These are phyloP conservation scores for Soucietia sequanensis DNA, from an alignment of 805 yeast species.

Conservation along the genomic window DNA sequence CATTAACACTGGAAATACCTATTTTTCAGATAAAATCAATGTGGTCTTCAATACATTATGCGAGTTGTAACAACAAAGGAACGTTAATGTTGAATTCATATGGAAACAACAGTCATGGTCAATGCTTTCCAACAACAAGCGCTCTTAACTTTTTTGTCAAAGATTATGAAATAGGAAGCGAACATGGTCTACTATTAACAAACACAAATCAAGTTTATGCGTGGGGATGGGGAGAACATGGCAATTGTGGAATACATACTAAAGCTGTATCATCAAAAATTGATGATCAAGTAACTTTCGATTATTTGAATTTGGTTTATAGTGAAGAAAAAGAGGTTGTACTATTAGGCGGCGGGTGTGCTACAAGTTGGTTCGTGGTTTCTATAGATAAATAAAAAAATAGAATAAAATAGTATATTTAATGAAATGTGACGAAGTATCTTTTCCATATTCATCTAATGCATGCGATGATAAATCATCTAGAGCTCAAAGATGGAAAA, in stretches of 20 bases:
- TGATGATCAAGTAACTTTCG: conserved; percentile 32
- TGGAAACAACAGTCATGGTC: conserved; percentile 82
- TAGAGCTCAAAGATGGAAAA: conserved; percentile 67
- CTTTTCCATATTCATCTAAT: conserved; percentile 81
- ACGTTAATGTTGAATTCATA: conserved; percentile 36
- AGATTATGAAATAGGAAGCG: conserved; percentile 67
- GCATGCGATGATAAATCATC: conserved; percentile 22
- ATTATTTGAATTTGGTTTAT: conserved; percentile 34
- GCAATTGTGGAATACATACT: conserved; percentile 69
- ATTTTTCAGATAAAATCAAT: conserved; percentile 37
- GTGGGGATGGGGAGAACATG: conserved; percentile 99
- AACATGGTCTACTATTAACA: conserved; percentile 64
- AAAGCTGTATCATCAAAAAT: conserved; percentile 4
- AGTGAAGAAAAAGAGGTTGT: conserved; percentile 18
- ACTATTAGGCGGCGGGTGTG: conserved; percentile 59
- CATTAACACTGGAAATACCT: neutral
- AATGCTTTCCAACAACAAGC: conserved; percentile 37
- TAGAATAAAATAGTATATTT: neutral
- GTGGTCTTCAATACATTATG: conserved; percentile 81
- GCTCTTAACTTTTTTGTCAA: conserved; percentile 1
- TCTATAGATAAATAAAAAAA: conserved; percentile 2
- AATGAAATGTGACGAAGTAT: conserved; percentile 60
- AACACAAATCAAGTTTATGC: conserved; percentile 45
- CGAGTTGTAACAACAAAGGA: conserved; percentile 9
- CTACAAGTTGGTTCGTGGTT: conserved; percentile 60